Evolutionary conservation across 2,329 filamentous ascomycete species (phyloP), one percentile per base, ranked within the genome.

Genomic region (Epicoccum nigrum): DNA sequence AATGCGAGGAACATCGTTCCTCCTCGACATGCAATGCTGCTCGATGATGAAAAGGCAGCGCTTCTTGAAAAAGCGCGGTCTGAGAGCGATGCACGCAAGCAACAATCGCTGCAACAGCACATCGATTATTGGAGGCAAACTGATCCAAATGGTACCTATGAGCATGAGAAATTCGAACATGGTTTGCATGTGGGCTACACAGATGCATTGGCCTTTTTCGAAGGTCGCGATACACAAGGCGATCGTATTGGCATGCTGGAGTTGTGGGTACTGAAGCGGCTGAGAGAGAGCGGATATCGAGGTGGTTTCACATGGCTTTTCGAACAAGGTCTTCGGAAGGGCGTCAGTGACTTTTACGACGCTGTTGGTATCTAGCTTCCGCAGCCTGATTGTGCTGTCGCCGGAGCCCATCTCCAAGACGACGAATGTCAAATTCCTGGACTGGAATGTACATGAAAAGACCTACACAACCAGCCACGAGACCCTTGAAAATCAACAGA

Each of bases 171-270:
- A 12, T 86, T 79, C 63, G 75, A 76, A 53, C 63, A 77, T n/a
- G 83, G 83, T 1, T 86, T 80, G 79, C 76, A 80, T 16, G 60
- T 81, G 1, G 83, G 83, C 0, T 85, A 79, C 58, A 71, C 70
- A n/a, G 83, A 86, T 68, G 82, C 81, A 1, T 55, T 74, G 45
- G 63, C 62, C 0, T 85, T 86, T 63, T 83, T 82, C 52, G 50
- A 63, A 25, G 70, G 73, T 2, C 73, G 74, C 56, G 71, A 74
- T 27, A 64, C 65, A 0, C 57, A 56, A 35, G 61, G 62, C 2
- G 82, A 84, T 63, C 79, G 73, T 61, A 82, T 86, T 67, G 83
- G 83, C 7, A 80, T 77, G 64, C 54, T 83, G 32, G 82, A 86
- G 51, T 57, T 84, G n/a, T 86, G 83, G 83, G 67, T 79, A 12